Conservation (phyloP, 768 basidiomycete species). For the Russula earlei region DNA sequence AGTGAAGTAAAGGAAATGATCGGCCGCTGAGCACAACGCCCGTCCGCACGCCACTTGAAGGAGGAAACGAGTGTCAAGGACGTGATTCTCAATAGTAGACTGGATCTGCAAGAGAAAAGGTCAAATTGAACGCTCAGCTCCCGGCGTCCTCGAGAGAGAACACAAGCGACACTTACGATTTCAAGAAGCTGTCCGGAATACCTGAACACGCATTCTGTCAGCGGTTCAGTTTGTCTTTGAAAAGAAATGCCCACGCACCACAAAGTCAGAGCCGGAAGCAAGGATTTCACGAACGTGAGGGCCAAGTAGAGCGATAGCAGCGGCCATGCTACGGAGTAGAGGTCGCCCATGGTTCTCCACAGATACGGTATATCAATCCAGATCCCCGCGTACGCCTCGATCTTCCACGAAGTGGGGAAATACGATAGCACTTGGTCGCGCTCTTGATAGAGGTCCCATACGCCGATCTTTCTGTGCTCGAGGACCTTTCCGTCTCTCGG, state of each 20-base stretch:
- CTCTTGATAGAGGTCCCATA: slow-evolving; percentile 74
- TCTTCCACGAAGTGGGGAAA: slow-evolving; percentile 32
- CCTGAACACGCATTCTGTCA: background rate
- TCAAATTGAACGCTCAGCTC: too few species aligned
- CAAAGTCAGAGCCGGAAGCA: slow-evolving; percentile 5
- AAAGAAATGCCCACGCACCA: background rate
- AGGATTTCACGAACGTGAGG: background rate
- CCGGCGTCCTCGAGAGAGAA: background rate
- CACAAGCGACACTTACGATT: slow-evolving; percentile 19
- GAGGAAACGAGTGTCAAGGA: slow-evolving; percentile 8
- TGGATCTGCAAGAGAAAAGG: slow-evolving; percentile 4
- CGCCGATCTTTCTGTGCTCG: slow-evolving; percentile 54
- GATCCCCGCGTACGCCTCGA: slow-evolving; percentile 42
- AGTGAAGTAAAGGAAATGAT: slow-evolving; percentile 36
- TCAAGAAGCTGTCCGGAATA: slow-evolving; percentile 8
- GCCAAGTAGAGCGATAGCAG: slow-evolving; percentile 1
- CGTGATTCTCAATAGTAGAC: slow-evolving; percentile 10
- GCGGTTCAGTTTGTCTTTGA: background rate
- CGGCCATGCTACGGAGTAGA: slow-evolving; percentile 5
- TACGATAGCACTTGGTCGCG: slow-evolving; percentile 29
- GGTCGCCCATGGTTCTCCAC: slow-evolving; percentile 41
- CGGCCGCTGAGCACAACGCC: slow-evolving; percentile 40
- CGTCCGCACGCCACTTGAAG: slow-evolving; percentile 35
- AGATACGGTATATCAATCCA: slow-evolving; percentile 49
- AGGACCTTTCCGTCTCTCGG: slow-evolving; percentile 23